phyloP scores from a whole-genome alignment of 805 yeast species.

The Lipomyces orientalis region DNA sequence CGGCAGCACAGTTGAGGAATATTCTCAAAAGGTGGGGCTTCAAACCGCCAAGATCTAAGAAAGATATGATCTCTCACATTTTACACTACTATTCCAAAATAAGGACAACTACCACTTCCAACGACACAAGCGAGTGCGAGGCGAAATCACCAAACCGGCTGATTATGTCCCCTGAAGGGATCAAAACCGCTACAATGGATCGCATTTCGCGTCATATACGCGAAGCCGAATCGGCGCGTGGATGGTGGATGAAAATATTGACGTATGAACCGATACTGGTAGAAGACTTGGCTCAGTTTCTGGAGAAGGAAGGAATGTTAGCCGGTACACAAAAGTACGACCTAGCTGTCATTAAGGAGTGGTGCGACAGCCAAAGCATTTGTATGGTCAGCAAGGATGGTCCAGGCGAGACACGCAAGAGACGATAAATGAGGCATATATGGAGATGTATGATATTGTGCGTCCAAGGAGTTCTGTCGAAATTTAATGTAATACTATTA shows the following conservation, averaged over 20 bases:
- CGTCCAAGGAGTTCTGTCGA: background rate
- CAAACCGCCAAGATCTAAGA: conserved; percentile 29
- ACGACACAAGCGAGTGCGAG: background rate
- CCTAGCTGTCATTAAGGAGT: conserved; percentile 21
- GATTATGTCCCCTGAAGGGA: conserved; percentile 15
- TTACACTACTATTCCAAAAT: conserved; percentile 15
- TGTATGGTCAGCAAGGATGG: conserved; percentile 18
- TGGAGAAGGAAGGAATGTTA: conserved; percentile 18
- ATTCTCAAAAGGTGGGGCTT: conserved; percentile 28
- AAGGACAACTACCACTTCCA: background rate
- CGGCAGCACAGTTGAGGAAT: conserved; percentile 25
- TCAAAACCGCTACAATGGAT: conserved; percentile 16
- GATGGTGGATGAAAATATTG: conserved; percentile 35
- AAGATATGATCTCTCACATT: conserved; percentile 21
- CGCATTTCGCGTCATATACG: conserved; percentile 15
- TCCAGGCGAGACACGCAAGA: conserved; percentile 10
- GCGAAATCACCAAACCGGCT: background rate
- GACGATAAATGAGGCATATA: background rate
- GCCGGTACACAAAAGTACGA: background rate
- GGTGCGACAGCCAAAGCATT: conserved; percentile 34
- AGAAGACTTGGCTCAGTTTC: conserved; percentile 28
- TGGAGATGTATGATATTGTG: background rate
- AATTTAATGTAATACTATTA: background rate
- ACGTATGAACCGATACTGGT: conserved; percentile 33
- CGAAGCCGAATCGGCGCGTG: conserved; percentile 10